Evolutionary conservation across 2,329 filamentous ascomycete species (phyloP), one percentile per base, ranked within the genome.

Genomic region (Epichloe glyceriae): DNA sequence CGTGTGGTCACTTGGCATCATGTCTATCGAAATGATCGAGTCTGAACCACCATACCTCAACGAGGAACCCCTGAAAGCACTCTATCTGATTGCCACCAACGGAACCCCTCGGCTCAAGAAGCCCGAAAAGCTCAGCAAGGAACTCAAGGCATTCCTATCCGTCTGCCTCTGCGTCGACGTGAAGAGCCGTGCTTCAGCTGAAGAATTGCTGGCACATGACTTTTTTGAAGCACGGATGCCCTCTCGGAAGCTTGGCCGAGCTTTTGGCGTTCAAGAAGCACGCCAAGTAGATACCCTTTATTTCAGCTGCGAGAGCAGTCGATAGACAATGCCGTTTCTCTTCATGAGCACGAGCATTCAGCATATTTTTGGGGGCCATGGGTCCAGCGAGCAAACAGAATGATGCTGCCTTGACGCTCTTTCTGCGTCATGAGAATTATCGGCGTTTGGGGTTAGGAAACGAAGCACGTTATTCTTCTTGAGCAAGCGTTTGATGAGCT

Each of bases 11-110:
- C 74, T 98, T 55, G 93, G 93, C 63, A 98, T 98, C 71, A 98
- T 97, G 93, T 91, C 93, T 22, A 97, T 98, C 62, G 93, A 98
- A 70, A 96, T 98, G 93, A 97, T 97, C 63, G 93, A 98, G 67
- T 95, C 88, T 17, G 93, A 98, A 68, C 93, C 93, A 5, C 93
- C 93, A 0, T 98, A 98, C 67, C 80, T 97, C 38, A 97, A 97
- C 70, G 93, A 97, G 70, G 91, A 97, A 69, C 93, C 93, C 0
- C 79, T 98, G 51, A 97, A 97, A 75, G 93, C 93, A 7, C 78
- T 98, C 45, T 98, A 95, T 67, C 79, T 98, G 55, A 98, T 98
- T 65, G 93, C 93, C 46, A 98, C 93, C 51, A 97, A 97, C 71
- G 93, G 93, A 58, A 97, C 93, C 3, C 93, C 93, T 20, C 83